phyloP scores from a whole-genome alignment of 805 yeast genomes.

The Scheffersomyces ergatensis region DNA sequence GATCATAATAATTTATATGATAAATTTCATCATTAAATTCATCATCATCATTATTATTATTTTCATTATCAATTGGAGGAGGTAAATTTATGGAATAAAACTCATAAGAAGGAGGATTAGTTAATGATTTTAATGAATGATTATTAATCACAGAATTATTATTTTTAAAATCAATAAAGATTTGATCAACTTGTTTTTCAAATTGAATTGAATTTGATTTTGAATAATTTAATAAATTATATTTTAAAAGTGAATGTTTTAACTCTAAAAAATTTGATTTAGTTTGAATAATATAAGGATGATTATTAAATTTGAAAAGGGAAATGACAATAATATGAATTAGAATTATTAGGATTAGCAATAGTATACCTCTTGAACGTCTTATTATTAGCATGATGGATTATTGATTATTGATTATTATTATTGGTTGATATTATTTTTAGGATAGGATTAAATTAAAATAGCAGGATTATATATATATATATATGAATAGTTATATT shows the following conservation, averaged over 20 bases:
- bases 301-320: conserved; percentile 8
- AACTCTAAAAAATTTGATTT: background rate
- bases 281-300: conserved; percentile 1
- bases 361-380: conserved; percentile 13
- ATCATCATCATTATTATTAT: background rate
- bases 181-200: background rate
- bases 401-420: too few relatives aligned
- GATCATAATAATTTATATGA: conserved; percentile 20
- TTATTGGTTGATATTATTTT: too few relatives aligned
- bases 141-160: conserved; percentile 1
- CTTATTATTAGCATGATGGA: conserved; percentile 6
- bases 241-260: conserved; percentile 1
- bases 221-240: conserved; percentile 1
- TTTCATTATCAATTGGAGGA: background rate
- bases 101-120: background rate
- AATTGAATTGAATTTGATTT: background rate
- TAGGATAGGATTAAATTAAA: too few relatives aligned
- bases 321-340: conserved; percentile 12
- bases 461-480: too few relatives aligned
- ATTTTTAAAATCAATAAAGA: conserved; percentile 2
- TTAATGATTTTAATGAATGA: background rate
- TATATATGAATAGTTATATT: too few relatives aligned
- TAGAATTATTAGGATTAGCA: conserved; percentile 11
- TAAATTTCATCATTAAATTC: background rate
- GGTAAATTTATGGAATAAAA: background rate